A percentile compares a stretch with the other conserved stretches of the same genome.
Evolutionary conservation across 2,329 filamentous ascomycete genomes (phyloP).

Genomic region (Lasiodiplodia sp.): DNA sequence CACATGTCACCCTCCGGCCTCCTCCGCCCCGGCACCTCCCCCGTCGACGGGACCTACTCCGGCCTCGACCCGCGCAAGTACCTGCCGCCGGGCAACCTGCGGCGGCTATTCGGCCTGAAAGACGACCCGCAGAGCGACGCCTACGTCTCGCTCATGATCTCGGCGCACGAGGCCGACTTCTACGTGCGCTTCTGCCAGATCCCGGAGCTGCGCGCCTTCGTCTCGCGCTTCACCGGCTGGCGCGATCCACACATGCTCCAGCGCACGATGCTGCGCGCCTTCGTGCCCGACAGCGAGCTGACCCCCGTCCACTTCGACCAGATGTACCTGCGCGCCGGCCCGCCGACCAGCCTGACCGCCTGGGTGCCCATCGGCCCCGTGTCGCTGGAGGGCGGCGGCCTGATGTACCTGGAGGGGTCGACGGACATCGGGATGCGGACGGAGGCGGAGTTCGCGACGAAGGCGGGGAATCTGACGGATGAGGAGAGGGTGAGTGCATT

Average conservation of each 20-base stretch:
- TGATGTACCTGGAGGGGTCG: slow-evolving; percentile 30
- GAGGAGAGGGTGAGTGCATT: slow-evolving; percentile 30
- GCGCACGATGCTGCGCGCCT: slow-evolving; percentile 29
- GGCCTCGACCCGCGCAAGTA: slow-evolving; percentile 5
- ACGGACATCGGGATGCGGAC: slow-evolving; percentile 11
- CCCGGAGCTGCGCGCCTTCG: slow-evolving; percentile 20
- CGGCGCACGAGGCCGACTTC: slow-evolving; percentile 28
- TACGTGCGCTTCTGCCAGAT: slow-evolving; percentile 25
- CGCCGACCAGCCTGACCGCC: slow-evolving; percentile 29
- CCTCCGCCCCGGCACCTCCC: slow-evolving; percentile 7
- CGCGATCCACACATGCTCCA: slow-evolving; percentile 16
- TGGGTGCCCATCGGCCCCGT: slow-evolving; percentile 30
- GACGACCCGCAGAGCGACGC: slow-evolving; percentile 23
- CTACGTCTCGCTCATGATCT: slow-evolving; percentile 28
- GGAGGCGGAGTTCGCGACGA: slow-evolving; percentile 27
- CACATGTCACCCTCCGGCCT: slow-evolving; percentile 28
- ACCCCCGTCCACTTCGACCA: slow-evolving; percentile 32
- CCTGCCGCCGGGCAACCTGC: slow-evolving; percentile 13
- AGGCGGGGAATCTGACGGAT: slow-evolving; percentile 7
- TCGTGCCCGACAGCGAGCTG: slow-evolving; percentile 25
- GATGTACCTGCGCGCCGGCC: slow-evolving; percentile 27
- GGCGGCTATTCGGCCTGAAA: background rate
- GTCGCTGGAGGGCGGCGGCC: slow-evolving; percentile 26
- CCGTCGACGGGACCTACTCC: background rate
- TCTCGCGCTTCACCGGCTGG: slow-evolving; percentile 24